Conservation (phyloP, 2,329 filamentous ascomycete species). For the Kalmusia sp. region DNA sequence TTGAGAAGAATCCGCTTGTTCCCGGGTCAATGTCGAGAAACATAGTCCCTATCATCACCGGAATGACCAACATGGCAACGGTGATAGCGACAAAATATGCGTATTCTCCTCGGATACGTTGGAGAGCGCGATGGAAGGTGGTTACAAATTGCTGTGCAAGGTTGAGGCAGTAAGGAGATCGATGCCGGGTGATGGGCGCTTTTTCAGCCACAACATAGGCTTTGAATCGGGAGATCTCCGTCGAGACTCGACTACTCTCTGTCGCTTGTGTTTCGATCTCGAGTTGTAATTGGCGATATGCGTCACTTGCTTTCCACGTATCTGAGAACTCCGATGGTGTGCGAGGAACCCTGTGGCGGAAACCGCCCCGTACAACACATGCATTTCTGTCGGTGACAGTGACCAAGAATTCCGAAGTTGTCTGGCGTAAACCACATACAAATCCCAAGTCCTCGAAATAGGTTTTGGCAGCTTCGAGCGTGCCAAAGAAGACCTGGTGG, state of each 20-base stretch:
- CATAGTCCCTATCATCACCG: background rate
- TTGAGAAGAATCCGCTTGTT: background rate
- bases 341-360: slow-evolving; percentile 68
- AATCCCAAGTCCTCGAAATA: slow-evolving; percentile 76
- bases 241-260: too few species aligned
- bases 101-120: too few species aligned
- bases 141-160: too few species aligned
- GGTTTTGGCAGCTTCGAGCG: slow-evolving; percentile 62
- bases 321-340: slow-evolving; percentile 66
- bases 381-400: slow-evolving; percentile 61
- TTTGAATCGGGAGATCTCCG: too few species aligned
- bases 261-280: too few species aligned
- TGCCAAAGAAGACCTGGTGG: slow-evolving; percentile 73
- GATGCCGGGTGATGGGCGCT: too few species aligned
- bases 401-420: slow-evolving; percentile 74
- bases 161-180: too few species aligned
- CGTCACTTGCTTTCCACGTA: background rate
- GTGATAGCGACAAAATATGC: too few species aligned
- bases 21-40: background rate
- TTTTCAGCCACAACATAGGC: too few species aligned
- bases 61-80: too few species aligned
- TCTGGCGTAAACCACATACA: slow-evolving; percentile 58
- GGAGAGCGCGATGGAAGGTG: too few species aligned
- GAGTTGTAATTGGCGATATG: too few species aligned
- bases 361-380: slow-evolving; percentile 62